A percentile compares a stretch with the other conserved stretches of the same genome.
These are phyloP conservation scores for Chenopodium suecicum DNA, from an alignment of 148 eudicot genomes.

Conservation along the genomic window DNA sequence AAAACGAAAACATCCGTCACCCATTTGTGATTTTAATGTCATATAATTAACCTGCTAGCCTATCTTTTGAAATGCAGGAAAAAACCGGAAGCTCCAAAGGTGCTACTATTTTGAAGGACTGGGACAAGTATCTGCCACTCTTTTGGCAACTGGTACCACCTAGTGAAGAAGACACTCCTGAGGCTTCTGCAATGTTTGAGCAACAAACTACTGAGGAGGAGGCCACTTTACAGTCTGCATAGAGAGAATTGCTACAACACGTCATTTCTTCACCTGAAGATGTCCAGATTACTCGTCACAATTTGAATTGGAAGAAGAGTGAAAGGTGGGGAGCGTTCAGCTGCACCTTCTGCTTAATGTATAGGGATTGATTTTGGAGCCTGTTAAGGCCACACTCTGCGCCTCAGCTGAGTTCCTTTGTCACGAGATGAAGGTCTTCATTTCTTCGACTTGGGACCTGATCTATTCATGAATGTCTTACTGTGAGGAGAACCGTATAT, in stretches of 20 bases:
- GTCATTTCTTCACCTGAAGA: slow-evolving; percentile 11
- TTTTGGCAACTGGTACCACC: slow-evolving; percentile 99
- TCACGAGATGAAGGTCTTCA: slow-evolving; percentile 27
- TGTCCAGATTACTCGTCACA: slow-evolving; percentile 1
- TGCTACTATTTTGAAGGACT: slow-evolving; percentile 74
- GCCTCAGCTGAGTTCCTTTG: slow-evolving; percentile 4
- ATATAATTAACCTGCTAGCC: background rate
- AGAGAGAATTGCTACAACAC: background rate
- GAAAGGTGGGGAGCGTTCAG: slow-evolving; percentile 4
- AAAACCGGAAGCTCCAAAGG: slow-evolving; percentile 96
- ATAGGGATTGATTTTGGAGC: slow-evolving; percentile 16
- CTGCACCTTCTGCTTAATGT: slow-evolving; percentile 12
- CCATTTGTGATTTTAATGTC: background rate
- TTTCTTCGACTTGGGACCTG: slow-evolving; percentile 6
- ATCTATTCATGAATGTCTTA: slow-evolving; percentile 12
- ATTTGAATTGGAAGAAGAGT: background rate
- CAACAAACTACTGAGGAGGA: slow-evolving; percentile 42
- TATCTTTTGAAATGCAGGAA: slow-evolving; percentile 48
- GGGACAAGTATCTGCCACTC: slow-evolving; percentile 87
- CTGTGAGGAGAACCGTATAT: slow-evolving; percentile 12
- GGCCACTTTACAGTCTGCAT: slow-evolving; percentile 72
- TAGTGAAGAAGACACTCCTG: slow-evolving; percentile 99
- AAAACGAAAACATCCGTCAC: background rate
- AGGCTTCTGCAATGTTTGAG: slow-evolving; percentile 81
- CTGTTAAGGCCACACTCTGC: background rate